These are phyloP conservation scores for Wakefieldia striispora DNA, from an alignment of 768 basidiomycete species.

Conservation along the genomic window DNA sequence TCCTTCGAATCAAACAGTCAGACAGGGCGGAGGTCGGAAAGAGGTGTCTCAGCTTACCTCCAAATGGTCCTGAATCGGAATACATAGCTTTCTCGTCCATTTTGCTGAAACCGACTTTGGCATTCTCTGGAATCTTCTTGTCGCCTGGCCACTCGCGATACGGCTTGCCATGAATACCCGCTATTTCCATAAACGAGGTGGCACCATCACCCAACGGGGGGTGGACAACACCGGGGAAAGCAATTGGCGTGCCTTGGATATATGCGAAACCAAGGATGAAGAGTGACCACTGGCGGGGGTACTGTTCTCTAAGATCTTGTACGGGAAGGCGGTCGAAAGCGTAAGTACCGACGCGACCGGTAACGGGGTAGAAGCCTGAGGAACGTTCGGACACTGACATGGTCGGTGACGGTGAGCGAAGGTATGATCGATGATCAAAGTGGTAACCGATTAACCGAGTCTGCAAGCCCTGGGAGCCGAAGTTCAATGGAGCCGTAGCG, in stretches of 20 bases:
- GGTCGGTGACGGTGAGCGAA: neutral
- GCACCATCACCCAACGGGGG: conserved; percentile 4
- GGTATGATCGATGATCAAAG: neutral
- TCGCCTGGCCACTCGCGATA: conserved; percentile 27
- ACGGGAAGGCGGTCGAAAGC: conserved; percentile 22
- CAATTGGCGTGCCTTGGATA: conserved; percentile 9
- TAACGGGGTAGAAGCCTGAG: conserved; percentile 17
- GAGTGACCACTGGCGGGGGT: conserved; percentile 27
- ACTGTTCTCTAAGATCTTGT: conserved; percentile 14
- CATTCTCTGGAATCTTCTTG: conserved; percentile 12
- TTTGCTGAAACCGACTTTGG: conserved; percentile 14
- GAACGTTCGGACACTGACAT: neutral
- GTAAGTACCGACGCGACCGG: conserved; percentile 14
- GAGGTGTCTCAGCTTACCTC: conserved; percentile 12
- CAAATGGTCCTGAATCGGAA: conserved; percentile 24
- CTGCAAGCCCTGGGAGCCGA: too few species aligned
- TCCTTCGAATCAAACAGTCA: conserved; percentile 6
- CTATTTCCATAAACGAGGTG: conserved; percentile 27
- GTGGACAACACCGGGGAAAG: conserved; percentile 15
- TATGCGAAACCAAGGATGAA: conserved; percentile 24
- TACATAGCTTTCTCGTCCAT: conserved; percentile 21
- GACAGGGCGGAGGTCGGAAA: too few species aligned
- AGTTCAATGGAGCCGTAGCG: too few species aligned
- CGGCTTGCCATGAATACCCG: conserved; percentile 24
- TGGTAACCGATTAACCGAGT: too few species aligned